These are phyloP conservation scores for Rhizomucor pusillus DNA, from an alignment of 371 early-diverging fungal species.

Conservation along the genomic window DNA sequence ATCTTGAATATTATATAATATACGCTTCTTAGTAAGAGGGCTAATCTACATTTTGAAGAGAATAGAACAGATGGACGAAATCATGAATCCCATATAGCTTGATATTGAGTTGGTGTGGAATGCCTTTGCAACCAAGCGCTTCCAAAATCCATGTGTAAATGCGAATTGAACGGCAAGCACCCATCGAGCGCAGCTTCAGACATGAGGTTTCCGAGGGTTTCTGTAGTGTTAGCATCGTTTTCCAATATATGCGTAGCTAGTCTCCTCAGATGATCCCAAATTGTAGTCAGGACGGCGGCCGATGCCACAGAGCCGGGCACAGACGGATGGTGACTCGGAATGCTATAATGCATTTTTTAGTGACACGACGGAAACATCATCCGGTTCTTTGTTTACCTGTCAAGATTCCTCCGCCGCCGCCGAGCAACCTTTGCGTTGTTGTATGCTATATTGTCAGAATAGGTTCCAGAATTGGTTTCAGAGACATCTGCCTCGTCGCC, in stretches of 20 bases:
- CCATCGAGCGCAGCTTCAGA: slow-evolving; percentile 48
- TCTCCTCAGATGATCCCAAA: slow-evolving; percentile 39
- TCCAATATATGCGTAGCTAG: slow-evolving; percentile 39
- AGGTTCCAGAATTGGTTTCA: slow-evolving; percentile 2
- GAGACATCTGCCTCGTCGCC: not conserved
- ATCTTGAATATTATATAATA: too few relatives aligned
- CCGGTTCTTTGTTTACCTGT: slow-evolving; percentile 19
- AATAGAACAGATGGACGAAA: too few relatives aligned
- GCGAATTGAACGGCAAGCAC: slow-evolving; percentile 42
- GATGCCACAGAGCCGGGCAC: slow-evolving; percentile 28
- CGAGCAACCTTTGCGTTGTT: slow-evolving; percentile 13
- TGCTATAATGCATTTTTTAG: slow-evolving; percentile 17
- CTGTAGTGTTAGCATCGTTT: slow-evolving; percentile 43
- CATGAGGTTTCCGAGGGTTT: slow-evolving; percentile 32
- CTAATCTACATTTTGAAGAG: too few relatives aligned
- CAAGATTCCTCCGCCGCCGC: slow-evolving; percentile 23
- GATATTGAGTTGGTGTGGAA: too few relatives aligned
- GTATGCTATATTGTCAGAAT: slow-evolving; percentile 10
- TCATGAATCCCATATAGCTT: too few relatives aligned
- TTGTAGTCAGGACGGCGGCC: slow-evolving; percentile 33
- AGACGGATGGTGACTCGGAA: slow-evolving; percentile 47
- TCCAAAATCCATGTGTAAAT: slow-evolving; percentile 45
- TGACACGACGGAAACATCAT: not conserved
- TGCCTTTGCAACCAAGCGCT: not conserved
- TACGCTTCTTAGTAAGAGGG: too few relatives aligned